phyloP scores from a whole-genome alignment of 1,284 basidiomycete species.

The Xerocomus amazonicus region DNA sequence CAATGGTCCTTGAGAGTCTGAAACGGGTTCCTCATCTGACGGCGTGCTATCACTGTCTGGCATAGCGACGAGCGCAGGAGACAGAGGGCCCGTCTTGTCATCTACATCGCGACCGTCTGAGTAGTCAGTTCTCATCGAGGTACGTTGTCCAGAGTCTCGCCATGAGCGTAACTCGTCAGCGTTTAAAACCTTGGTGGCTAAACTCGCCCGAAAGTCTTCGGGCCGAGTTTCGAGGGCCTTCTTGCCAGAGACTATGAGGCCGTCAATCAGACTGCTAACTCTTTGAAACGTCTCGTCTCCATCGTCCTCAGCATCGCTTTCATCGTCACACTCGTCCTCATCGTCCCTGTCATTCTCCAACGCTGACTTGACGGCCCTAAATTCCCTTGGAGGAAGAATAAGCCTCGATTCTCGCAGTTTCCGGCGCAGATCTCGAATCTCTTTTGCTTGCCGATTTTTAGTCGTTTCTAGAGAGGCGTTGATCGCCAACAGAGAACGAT shows the following conservation, averaged over 20 bases:
- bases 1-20: slow-evolving; percentile 17
- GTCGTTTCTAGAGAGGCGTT: slow-evolving; percentile 70
- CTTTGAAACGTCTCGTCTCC: slow-evolving; percentile 51
- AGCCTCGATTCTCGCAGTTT: slow-evolving; percentile 75
- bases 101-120: slow-evolving; percentile 24
- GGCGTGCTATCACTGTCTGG: slow-evolving; percentile 26
- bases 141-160: slow-evolving; percentile 38
- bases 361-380: slow-evolving; percentile 51
- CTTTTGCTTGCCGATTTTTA: slow-evolving; percentile 74
- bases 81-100: slow-evolving; percentile 29
- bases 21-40: slow-evolving; percentile 28
- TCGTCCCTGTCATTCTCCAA: slow-evolving; percentile 38
- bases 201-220: slow-evolving; percentile 46
- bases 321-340: slow-evolving; percentile 39
- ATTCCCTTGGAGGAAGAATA: slow-evolving; percentile 65
- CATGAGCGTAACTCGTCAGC: slow-evolving; percentile 65
- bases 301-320: slow-evolving; percentile 39
- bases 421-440: slow-evolving; percentile 66
- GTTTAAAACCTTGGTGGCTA: slow-evolving; percentile 62
- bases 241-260: slow-evolving; percentile 56
- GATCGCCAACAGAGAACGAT: slow-evolving; percentile 72
- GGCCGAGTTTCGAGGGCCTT: slow-evolving; percentile 58
- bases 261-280: slow-evolving; percentile 58
- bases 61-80: slow-evolving; percentile 35
- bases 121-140: slow-evolving; percentile 6